A percentile compares a stretch with the other conserved stretches of the same genome.
These are phyloP conservation scores for Backusella tuberculispora DNA, from an alignment of 192 early-diverging fungal genomes.

Conservation along the genomic window DNA sequence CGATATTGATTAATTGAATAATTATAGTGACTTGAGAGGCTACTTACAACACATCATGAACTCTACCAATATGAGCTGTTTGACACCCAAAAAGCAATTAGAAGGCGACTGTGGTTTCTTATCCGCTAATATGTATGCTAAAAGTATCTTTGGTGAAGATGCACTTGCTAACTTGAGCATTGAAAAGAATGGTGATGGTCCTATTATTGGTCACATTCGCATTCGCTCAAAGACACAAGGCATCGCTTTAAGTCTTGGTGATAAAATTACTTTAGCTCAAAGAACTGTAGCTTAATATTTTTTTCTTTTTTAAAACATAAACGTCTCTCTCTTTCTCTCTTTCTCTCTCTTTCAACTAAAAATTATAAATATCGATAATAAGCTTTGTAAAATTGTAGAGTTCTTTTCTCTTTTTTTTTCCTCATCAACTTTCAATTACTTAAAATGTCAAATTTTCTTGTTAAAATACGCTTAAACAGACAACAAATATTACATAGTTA, in stretches of 20 bases:
- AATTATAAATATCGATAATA: no score
- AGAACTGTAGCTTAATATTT: slow-evolving; percentile 1
- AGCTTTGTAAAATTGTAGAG: no score
- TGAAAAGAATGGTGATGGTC: slow-evolving; percentile 73
- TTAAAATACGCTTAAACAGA: background rate
- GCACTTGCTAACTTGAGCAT: slow-evolving; percentile 97
- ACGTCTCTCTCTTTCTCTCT: background rate
- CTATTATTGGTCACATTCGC: slow-evolving; percentile 93
- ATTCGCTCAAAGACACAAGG: slow-evolving; percentile 99
- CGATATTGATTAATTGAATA: background rate
- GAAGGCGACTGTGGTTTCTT: slow-evolving; percentile 96
- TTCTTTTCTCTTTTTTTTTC: background rate
- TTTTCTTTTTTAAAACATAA: slow-evolving; percentile 2
- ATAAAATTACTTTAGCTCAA: slow-evolving; percentile 31
- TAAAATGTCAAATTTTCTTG: background rate
- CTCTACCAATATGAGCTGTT: slow-evolving; percentile 95
- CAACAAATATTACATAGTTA: background rate
- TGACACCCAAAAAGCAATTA: slow-evolving; percentile 92
- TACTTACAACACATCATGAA: slow-evolving; percentile 94
- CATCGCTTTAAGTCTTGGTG: slow-evolving; percentile 90
- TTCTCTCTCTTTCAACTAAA: background rate
- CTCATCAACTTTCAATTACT: background rate
- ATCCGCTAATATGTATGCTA: slow-evolving; percentile 96
- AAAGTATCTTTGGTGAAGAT: slow-evolving; percentile 98
- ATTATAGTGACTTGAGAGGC: slow-evolving; percentile 73